These are phyloP conservation scores for Neckera pumila DNA, from an alignment of 225 moss, liverwort and hornwort genomes.

Conservation along the genomic window DNA sequence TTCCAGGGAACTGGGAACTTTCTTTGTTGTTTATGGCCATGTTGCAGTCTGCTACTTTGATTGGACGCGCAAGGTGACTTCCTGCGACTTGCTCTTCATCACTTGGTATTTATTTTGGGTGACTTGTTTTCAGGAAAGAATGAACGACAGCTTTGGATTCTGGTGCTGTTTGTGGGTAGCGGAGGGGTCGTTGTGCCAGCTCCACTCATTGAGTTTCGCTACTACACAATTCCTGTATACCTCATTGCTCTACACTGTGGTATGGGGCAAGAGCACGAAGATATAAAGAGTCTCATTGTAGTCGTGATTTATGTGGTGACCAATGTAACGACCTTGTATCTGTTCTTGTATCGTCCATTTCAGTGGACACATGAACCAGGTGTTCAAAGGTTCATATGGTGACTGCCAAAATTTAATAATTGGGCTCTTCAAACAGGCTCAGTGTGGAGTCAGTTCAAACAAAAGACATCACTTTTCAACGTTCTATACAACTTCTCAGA, in stretches of 20 bases:
- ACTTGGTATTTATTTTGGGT: not conserved
- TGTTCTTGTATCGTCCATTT: constrained; percentile 66
- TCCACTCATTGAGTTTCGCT: constrained; percentile 79
- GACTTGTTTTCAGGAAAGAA: constrained; percentile 22
- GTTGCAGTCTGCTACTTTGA: not conserved
- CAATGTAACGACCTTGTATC: constrained; percentile 35
- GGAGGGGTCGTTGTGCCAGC: constrained; percentile 67
- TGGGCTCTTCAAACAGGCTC: not conserved
- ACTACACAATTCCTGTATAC: constrained; percentile 79
- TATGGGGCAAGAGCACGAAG: constrained; percentile 10
- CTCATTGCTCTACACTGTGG: constrained; percentile 45
- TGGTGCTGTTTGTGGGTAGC: constrained; percentile 50
- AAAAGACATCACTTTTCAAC: not conserved
- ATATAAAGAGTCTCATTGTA: not conserved
- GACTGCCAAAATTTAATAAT: not conserved
- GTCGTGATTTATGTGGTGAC: constrained; percentile 25
- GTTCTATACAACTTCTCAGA: not conserved
- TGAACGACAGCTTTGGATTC: constrained; percentile 53
- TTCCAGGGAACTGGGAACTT: not conserved
- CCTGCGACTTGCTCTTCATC: not conserved
- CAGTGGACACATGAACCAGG: constrained; percentile 59
- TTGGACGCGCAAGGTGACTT: not conserved
- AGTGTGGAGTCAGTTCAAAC: not conserved
- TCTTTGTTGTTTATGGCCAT: not conserved
- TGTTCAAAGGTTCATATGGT: constrained; percentile 73